Evolutionary conservation across 2,329 filamentous ascomycete genomes (phyloP), one percentile per base, ranked within the genome.

Genomic region (Fusarium sp.): DNA sequence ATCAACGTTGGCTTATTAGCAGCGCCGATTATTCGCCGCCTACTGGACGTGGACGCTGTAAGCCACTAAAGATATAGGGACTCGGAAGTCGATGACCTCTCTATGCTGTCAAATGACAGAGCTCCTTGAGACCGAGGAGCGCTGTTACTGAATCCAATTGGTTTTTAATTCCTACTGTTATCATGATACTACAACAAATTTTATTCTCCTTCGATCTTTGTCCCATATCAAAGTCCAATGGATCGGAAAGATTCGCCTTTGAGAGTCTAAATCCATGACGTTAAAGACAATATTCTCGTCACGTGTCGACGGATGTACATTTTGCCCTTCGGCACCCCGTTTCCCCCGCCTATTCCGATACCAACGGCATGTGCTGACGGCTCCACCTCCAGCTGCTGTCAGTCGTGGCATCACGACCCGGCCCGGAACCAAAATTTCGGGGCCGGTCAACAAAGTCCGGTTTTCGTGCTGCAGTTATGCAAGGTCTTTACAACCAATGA

Each of bases 1-100:
- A 81, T 81, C 78, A 81, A 66, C 54, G 58, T 6, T 44, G 40
- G 59, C 74, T 74, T 77, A 77, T 76, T 75, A 77, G 73, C 64
- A 76, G 73, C 63, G 45, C 66, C 60, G 62, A 66, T 53, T 60
- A 60, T 68, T 67, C 60, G 44, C 44, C 64, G 44, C 41, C 50
- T 58, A 50, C 68, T 54, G 46, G 57, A 46, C 23, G 40, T 37
- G 54, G 45, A 38, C 67, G 53, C 67, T 71, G 56, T 66, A 59
- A 54, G 38, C 64, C 73, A 65, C 69, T 69, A 58, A 44, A 69
- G 42, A 64, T 71, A 64, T 32, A 71, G 67, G 30, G 55, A 60
- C 27, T 53, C 62, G 64, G 64, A 67, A 60, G 35, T 66, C 54
- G 30, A 71, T 60, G 56, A 49, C 68, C 64, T 55, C 40, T 4